A percentile compares a stretch with the other conserved stretches of the same genome.
phyloP scores from a whole-genome alignment of 169 alveolate species.

The Cryptosporidium viatorum region DNA sequence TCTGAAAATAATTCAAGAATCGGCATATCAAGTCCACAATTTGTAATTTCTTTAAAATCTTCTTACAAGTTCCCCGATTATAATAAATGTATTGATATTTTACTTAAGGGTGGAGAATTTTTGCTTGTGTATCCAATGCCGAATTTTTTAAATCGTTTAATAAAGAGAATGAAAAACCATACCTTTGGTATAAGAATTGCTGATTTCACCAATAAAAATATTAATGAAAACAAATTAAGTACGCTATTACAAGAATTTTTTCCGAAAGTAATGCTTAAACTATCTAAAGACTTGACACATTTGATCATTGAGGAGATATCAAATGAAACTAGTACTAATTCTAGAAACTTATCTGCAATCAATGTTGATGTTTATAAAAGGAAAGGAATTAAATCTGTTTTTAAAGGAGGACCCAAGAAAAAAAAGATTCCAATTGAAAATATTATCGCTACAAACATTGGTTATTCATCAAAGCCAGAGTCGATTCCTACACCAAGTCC shows the following conservation, averaged over 20 bases:
- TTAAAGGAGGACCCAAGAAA: constrained; percentile 1
- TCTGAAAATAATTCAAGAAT: neutral
- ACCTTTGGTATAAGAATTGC: neutral
- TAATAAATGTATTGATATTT: constrained; percentile 28
- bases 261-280: constrained; percentile 36
- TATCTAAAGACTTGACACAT: constrained; percentile 26
- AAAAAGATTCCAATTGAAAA: constrained; percentile 29
- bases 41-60: neutral
- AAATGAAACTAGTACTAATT: neutral
- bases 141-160: constrained; percentile 19
- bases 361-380: neutral
- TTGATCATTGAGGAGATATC: neutral
- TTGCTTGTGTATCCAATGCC: constrained; percentile 46
- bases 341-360: neutral
- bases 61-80: constrained; percentile 12
- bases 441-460: constrained; percentile 31
- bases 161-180: constrained; percentile 6
- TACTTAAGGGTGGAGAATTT: constrained; percentile 55
- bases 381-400: neutral
- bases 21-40: neutral
- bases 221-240: neutral
- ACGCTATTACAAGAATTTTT: constrained; percentile 15
- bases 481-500: constrained; percentile 35
- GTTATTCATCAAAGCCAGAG: constrained; percentile 38
- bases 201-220: neutral